Conservation (phyloP, 78 protist genomes). For the Emiliania huxleyi region DNA sequence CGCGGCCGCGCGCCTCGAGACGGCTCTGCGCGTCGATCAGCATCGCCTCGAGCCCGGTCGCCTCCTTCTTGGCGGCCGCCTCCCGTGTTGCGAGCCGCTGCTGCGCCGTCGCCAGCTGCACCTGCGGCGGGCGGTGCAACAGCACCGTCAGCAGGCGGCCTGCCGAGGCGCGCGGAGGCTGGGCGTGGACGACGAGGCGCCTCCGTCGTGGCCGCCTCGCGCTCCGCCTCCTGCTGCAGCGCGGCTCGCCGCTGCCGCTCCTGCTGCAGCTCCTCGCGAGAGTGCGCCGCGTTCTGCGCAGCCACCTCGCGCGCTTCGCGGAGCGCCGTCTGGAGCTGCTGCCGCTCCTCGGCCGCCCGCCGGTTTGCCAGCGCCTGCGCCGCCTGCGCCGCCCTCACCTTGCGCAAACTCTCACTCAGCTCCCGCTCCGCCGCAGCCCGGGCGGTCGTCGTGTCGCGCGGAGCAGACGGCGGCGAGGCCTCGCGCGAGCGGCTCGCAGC, state of each 20-base stretch:
- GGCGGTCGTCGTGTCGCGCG: neutral
- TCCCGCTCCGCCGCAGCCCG: neutral
- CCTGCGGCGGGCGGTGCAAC: no score
- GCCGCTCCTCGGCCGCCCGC: neutral
- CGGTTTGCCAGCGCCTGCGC: neutral
- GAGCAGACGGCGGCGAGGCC: neutral
- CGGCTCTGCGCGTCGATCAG: neutral
- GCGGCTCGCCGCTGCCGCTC: neutral
- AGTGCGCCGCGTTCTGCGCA: neutral
- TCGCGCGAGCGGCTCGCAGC: neutral
- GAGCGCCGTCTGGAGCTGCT: neutral
- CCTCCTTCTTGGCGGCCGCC: neutral
- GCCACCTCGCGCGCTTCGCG: neutral
- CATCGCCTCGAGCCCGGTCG: neutral
- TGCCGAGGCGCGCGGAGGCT: no score
- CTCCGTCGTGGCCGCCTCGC: neutral
- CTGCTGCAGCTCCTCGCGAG: neutral
- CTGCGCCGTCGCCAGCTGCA: neutral
- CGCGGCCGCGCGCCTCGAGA: no score
- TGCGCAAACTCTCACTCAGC: neutral
- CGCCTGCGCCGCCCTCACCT: neutral
- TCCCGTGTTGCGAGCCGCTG: neutral
- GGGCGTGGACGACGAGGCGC: no score
- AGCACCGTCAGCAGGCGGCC: no score
- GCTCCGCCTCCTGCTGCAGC: neutral